These are phyloP conservation scores for Mallotus japonicus DNA, from an alignment of 441 rosid species.

Conservation along the genomic window DNA sequence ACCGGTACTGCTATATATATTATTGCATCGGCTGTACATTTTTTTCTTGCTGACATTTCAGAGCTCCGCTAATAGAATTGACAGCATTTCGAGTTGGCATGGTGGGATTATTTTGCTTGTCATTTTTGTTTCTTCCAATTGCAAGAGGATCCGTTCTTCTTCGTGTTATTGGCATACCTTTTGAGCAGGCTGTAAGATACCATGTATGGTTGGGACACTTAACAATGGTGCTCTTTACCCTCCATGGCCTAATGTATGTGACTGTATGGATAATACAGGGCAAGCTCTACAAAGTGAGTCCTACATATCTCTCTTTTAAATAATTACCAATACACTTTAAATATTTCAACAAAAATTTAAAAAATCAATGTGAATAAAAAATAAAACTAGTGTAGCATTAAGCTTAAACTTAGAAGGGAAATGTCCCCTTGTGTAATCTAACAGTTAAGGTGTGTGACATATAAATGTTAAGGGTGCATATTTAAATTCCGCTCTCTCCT, in stretches of 20 bases:
- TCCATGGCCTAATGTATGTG: slow-evolving; percentile 50
- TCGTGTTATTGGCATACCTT: slow-evolving; percentile 51
- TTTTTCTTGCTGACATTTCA: slow-evolving; percentile 28
- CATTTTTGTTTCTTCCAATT: slow-evolving; percentile 58
- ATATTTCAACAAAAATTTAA: too few relatives aligned
- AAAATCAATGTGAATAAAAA: too few relatives aligned
- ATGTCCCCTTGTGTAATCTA: too few relatives aligned
- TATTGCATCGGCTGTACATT: neutral
- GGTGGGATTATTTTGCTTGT: slow-evolving; percentile 71
- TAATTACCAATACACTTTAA: too few relatives aligned
- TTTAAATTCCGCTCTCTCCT: too few relatives aligned
- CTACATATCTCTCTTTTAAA: neutral
- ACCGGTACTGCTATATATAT: too few relatives aligned
- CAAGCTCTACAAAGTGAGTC: slow-evolving; percentile 54
- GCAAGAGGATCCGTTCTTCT: slow-evolving; percentile 57
- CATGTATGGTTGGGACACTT: slow-evolving; percentile 65
- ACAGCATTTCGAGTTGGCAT: slow-evolving; percentile 75
- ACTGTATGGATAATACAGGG: slow-evolving; percentile 45
- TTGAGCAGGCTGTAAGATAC: slow-evolving; percentile 57
- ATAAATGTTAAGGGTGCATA: too few relatives aligned
- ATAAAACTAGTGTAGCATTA: too few relatives aligned
- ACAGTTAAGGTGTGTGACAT: too few relatives aligned
- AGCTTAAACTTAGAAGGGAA: too few relatives aligned
- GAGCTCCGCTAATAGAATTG: slow-evolving; percentile 52
- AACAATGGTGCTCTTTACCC: slow-evolving; percentile 46